Percentiles rank a stretch among this genome's conserved stretches.
These are phyloP conservation scores for Colletotrichum sp. DNA, from an alignment of 2,329 filamentous ascomycete genomes.

Conservation along the genomic window DNA sequence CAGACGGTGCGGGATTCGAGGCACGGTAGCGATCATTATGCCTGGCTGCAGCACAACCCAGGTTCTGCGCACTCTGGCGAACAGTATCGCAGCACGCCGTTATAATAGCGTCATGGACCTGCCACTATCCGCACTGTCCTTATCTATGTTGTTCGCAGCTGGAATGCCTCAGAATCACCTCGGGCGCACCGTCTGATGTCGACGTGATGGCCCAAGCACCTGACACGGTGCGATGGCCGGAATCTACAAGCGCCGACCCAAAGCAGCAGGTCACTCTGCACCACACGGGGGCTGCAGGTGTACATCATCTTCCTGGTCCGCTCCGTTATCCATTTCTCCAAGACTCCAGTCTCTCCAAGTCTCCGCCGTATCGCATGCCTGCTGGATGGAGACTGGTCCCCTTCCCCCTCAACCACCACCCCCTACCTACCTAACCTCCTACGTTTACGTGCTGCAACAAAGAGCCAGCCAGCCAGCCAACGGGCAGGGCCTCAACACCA, in stretches of 20 bases:
- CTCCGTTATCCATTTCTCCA: background rate
- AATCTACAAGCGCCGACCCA: background rate
- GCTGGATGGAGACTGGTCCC: background rate
- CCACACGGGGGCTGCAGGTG: background rate
- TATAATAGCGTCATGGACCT: conserved; percentile 15
- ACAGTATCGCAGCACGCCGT: background rate
- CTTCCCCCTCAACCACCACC: background rate
- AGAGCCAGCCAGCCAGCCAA: conserved; percentile 11
- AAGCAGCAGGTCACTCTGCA: background rate
- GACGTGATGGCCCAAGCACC: background rate
- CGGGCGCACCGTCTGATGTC: background rate
- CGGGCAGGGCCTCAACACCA: conserved; percentile 20
- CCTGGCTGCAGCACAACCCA: background rate
- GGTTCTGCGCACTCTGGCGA: background rate
- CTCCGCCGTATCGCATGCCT: conserved; percentile 4
- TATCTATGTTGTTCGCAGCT: conserved; percentile 8
- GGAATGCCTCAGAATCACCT: background rate
- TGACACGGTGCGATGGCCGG: conserved; percentile 14
- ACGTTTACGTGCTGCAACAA: conserved; percentile 7
- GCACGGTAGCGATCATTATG: background rate
- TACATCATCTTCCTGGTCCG: background rate
- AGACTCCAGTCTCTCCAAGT: background rate
- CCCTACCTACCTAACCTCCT: background rate
- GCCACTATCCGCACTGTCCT: background rate
- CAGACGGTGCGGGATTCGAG: background rate